Conservation (phyloP, 768 basidiomycete species). For the Termitomyces sp. region DNA sequence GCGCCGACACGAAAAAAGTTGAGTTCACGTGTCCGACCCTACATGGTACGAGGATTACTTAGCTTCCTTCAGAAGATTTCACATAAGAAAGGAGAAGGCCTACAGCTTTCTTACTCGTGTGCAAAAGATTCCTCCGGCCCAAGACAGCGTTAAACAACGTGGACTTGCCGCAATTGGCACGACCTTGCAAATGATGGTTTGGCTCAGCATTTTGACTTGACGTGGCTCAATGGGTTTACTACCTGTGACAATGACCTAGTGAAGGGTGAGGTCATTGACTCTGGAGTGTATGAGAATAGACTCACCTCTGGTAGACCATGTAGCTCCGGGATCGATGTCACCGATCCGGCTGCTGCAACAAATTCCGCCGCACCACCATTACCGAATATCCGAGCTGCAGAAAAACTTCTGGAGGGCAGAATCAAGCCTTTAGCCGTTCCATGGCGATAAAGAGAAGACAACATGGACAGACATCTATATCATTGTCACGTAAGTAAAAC, state of each 20-base stretch:
- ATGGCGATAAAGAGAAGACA: slow-evolving; percentile 5
- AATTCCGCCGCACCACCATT: slow-evolving; percentile 32
- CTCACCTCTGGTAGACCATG: slow-evolving; percentile 42
- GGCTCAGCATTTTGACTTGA: neutral
- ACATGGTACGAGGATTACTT: neutral
- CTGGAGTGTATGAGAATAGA: neutral
- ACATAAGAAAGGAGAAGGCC: slow-evolving; percentile 20
- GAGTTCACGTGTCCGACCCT: slow-evolving; percentile 72
- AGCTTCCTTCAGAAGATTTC: neutral
- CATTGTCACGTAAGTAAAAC: neutral
- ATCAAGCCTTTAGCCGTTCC: slow-evolving; percentile 1
- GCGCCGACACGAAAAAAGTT: slow-evolving; percentile 71
- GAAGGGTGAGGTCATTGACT: neutral
- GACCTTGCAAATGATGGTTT: slow-evolving; percentile 39
- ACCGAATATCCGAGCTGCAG: slow-evolving; percentile 22
- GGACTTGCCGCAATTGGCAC: slow-evolving; percentile 79
- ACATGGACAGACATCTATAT: slow-evolving; percentile 2
- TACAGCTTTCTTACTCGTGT: slow-evolving; percentile 71
- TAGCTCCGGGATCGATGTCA: slow-evolving; percentile 34
- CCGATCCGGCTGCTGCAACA: slow-evolving; percentile 33
- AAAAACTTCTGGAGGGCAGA: neutral
- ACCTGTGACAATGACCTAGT: slow-evolving; percentile 45
- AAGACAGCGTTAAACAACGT: slow-evolving; percentile 68
- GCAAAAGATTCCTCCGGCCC: slow-evolving; percentile 49
- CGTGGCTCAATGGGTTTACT: neutral